Conservation (phyloP, 2,329 filamentous ascomycete species). For the Nemania sp. region DNA sequence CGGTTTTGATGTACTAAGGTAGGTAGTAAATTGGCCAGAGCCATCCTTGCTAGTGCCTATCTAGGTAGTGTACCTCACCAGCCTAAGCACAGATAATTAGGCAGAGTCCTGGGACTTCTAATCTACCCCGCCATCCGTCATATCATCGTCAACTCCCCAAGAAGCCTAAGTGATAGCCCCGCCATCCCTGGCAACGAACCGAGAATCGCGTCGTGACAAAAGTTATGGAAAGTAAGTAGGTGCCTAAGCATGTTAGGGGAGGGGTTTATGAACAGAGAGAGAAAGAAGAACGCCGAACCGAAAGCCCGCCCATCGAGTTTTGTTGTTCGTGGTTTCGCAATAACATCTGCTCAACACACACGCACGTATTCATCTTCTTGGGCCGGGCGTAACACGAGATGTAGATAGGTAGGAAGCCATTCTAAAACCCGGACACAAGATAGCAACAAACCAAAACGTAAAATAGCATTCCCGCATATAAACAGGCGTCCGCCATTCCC, state of each 20-base stretch:
- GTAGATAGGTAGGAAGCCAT: background rate
- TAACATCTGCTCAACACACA: background rate
- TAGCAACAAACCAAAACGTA: background rate
- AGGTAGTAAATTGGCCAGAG: background rate
- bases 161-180: conserved; percentile 9
- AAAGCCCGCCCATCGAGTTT: background rate
- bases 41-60: conserved; percentile 1
- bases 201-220: too few species aligned
- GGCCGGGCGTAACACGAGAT: too few species aligned
- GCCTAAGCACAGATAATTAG: background rate
- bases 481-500: background rate
- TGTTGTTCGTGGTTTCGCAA: background rate
- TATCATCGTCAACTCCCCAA: conserved; percentile 1
- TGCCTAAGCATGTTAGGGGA: too few species aligned
- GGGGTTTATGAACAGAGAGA: background rate
- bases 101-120: background rate
- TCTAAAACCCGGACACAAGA: conserved; percentile 9
- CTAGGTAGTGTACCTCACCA: background rate
- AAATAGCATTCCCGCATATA: conserved; percentile 10
- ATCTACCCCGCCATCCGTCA: conserved; percentile 17
- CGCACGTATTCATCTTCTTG: background rate
- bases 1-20: background rate
- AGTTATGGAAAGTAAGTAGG: too few species aligned
- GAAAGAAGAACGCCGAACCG: background rate
- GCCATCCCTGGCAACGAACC: background rate